Percentiles rank a stretch among this genome's conserved stretches.
phyloP scores from a whole-genome alignment of 225 moss, liverwort and hornwort species.

The Neckera pumila region DNA sequence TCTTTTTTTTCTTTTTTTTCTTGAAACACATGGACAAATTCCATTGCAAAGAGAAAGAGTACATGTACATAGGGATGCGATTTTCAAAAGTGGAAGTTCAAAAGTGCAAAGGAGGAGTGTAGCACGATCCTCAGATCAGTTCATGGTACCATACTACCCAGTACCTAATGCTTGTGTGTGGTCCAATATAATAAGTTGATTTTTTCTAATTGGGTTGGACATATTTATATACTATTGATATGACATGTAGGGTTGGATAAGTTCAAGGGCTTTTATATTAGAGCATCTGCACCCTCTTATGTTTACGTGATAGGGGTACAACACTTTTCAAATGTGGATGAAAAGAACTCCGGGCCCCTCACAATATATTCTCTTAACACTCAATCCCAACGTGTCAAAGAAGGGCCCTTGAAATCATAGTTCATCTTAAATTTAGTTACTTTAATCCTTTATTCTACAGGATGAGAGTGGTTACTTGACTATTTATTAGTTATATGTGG shows the following conservation, averaged over 20 bases:
- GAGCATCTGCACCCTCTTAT: neutral
- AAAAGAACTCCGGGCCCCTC: accelerated
- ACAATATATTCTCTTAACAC: neutral
- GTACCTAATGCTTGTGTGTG: neutral
- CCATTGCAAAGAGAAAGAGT: too few relatives aligned
- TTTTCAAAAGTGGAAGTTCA: neutral
- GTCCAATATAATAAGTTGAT: neutral
- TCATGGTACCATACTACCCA: neutral
- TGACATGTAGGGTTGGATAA: accelerated
- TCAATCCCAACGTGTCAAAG: too few relatives aligned
- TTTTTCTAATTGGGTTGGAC: neutral
- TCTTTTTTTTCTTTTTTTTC: too few relatives aligned
- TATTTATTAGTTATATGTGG: too few relatives aligned
- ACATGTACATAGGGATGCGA: too few relatives aligned
- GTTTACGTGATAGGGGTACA: accelerated
- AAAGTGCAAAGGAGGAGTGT: neutral
- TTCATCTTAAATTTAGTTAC: too few relatives aligned
- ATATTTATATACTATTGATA: neutral
- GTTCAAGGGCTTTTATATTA: neutral
- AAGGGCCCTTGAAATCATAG: too few relatives aligned
- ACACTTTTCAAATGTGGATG: neutral
- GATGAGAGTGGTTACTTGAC: too few relatives aligned
- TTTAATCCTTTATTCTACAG: too few relatives aligned
- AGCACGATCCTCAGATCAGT: neutral
- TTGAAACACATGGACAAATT: too few relatives aligned